Evolutionary conservation across 2,329 filamentous ascomycete species (phyloP).

Genomic region (Thielaviopsis musarum): DNA sequence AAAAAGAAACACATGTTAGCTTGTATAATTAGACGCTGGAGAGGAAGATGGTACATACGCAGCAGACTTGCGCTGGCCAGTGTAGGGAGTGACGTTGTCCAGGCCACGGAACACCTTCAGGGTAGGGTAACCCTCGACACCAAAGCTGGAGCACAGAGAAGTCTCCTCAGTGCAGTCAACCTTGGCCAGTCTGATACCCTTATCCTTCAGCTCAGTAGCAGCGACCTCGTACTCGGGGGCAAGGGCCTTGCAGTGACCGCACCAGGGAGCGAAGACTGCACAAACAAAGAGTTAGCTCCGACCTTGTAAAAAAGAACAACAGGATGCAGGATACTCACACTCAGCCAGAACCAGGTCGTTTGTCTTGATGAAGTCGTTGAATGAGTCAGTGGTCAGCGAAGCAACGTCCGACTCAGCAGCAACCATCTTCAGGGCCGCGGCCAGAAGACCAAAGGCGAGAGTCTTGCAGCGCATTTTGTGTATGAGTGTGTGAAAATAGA

Average conservation of each 20-base stretch:
- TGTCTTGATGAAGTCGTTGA: conserved; percentile 68
- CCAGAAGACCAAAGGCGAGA: conserved; percentile 36
- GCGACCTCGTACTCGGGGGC: conserved; percentile 83
- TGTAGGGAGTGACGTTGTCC: conserved; percentile 68
- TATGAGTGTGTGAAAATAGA: conserved; percentile 8
- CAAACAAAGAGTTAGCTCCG: neutral
- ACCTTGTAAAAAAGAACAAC: neutral
- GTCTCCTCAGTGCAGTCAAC: conserved; percentile 90
- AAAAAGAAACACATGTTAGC: conserved; percentile 1
- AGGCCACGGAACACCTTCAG: conserved; percentile 95
- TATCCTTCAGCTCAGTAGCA: conserved; percentile 70
- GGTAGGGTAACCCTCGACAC: conserved; percentile 95
- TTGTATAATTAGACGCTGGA: neutral
- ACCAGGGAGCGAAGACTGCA: conserved; percentile 87
- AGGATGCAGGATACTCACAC: conserved; percentile 43
- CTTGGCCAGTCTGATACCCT: conserved; percentile 73
- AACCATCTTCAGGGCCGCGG: conserved; percentile 41
- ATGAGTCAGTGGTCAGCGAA: conserved; percentile 71
- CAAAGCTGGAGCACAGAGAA: conserved; percentile 76
- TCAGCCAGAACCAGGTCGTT: conserved; percentile 87
- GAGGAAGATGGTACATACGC: conserved; percentile 30
- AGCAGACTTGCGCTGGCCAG: conserved; percentile 75
- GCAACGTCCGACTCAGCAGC: conserved; percentile 62
- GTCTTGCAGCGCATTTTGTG: conserved; percentile 32
- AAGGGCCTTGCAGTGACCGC: conserved; percentile 96